Percentiles rank a stretch among this genome's conserved stretches.
These are phyloP conservation scores for Nakataea oryzae DNA, from an alignment of 2,329 filamentous ascomycete species.

Conservation along the genomic window DNA sequence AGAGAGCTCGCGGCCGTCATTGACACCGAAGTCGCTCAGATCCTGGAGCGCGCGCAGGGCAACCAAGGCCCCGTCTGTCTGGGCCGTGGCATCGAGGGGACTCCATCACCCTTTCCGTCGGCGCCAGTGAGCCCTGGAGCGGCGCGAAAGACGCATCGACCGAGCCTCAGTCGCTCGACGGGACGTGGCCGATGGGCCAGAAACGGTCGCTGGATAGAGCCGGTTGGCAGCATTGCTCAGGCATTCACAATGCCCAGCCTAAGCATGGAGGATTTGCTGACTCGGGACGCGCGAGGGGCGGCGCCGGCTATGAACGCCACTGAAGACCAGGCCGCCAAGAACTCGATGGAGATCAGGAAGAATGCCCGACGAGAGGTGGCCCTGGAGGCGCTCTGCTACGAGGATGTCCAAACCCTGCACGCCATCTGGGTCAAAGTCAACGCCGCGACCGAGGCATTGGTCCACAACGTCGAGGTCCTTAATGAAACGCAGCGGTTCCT, in stretches of 20 bases:
- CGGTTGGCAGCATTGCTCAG: not conserved
- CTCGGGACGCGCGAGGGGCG: no score
- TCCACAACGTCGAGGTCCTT: not conserved
- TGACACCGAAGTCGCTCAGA: not conserved
- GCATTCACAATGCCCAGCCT: no score
- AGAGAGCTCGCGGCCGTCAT: not conserved
- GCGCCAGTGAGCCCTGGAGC: not conserved
- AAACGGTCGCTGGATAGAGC: not conserved
- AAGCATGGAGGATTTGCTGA: not conserved
- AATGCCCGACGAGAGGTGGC: not conserved
- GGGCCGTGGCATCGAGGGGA: not conserved
- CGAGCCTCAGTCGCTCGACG: not conserved
- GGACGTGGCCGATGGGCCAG: not conserved
- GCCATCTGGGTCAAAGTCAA: not conserved
- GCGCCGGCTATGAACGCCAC: not conserved
- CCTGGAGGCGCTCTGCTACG: not conserved
- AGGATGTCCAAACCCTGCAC: not conserved
- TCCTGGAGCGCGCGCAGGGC: not conserved
- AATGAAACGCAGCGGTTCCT: not conserved
- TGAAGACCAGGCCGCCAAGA: not conserved
- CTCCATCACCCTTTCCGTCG: not conserved
- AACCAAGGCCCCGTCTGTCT: not conserved
- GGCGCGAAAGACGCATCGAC: not conserved
- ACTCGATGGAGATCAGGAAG: not conserved
- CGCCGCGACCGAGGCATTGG: not conserved